Conservation (phyloP, 2,329 filamentous ascomycete species). For the Phaeomoniella chlamydospora region DNA sequence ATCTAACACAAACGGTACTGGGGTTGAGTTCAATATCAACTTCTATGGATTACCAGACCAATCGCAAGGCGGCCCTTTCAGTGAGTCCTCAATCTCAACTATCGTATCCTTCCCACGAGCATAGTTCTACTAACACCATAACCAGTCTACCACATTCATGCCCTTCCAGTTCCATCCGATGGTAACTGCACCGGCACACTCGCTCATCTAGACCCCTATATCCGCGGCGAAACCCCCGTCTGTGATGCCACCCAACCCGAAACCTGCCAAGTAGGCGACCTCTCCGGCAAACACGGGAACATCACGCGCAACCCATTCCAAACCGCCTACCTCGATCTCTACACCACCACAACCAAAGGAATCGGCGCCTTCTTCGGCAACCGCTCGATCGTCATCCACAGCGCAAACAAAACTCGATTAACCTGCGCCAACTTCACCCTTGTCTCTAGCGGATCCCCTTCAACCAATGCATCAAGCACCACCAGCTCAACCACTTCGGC, state of each 20-base stretch:
- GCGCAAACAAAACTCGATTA: conserved; percentile 36
- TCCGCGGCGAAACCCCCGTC: conserved; percentile 38
- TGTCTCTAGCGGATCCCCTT: not conserved
- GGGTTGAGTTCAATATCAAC: conserved; percentile 39
- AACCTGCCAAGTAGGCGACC: conserved; percentile 63
- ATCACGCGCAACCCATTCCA: conserved; percentile 34
- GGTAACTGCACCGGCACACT: conserved; percentile 59
- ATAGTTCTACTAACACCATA: conserved; percentile 9
- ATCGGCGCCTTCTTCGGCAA: conserved; percentile 37
- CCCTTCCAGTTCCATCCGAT: conserved; percentile 42
- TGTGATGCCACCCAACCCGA: conserved; percentile 45
- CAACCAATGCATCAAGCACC: not conserved
- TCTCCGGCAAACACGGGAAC: conserved; percentile 58
- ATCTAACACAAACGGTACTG: conserved; percentile 33
- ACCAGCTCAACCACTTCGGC: not conserved
- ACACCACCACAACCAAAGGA: conserved; percentile 27
- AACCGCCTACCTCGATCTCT: conserved; percentile 30
- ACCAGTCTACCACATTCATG: conserved; percentile 60
- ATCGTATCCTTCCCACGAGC: not conserved
- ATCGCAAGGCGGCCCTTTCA: conserved; percentile 39
- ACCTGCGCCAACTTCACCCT: conserved; percentile 41
- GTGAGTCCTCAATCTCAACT: conserved; percentile 26
- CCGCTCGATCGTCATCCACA: conserved; percentile 39
- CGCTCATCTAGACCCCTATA: conserved; percentile 57
- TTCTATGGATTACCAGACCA: conserved; percentile 43